Conservation (phyloP, 257 asterid genomes). For the Gardenia jasminoides region DNA sequence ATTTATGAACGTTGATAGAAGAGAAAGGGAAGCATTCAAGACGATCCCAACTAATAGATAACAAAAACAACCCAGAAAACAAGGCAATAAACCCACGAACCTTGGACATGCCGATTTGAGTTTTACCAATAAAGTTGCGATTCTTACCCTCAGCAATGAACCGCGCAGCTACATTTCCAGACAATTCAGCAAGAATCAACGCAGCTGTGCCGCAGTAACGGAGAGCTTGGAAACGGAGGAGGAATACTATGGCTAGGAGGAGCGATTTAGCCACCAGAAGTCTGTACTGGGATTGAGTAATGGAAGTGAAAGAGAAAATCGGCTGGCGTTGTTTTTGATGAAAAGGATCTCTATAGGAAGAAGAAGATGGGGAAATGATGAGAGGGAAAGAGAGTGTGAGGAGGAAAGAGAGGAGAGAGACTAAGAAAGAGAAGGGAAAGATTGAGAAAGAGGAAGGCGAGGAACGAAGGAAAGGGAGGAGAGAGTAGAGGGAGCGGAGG, state of each 20-base stretch:
- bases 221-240: constrained; percentile 80
- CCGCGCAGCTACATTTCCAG: constrained; percentile 75
- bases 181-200: constrained; percentile 81
- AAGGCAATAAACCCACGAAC: constrained; percentile 67
- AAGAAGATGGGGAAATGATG: constrained; percentile 28
- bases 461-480: constrained; percentile 86
- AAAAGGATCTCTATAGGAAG: constrained; percentile 19
- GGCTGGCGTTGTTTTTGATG: constrained; percentile 37
- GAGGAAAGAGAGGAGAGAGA: constrained; percentile 71
- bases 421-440: constrained; percentile 73
- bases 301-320: constrained; percentile 38
- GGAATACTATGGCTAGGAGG: constrained; percentile 60
- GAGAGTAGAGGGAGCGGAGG: constrained; percentile 86
- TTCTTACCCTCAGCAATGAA: constrained; percentile 54
- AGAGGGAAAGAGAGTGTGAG: constrained; percentile 48
- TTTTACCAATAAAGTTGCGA: constrained; percentile 24
- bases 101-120: constrained; percentile 41
- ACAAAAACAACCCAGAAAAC: constrained; percentile 53
- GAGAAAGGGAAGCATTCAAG: constrained; percentile 85
- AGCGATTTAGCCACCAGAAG: constrained; percentile 57
- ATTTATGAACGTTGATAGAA: constrained; percentile 49
- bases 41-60: constrained; percentile 93
- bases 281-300: constrained; percentile 51
- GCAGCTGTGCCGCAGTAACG: constrained; percentile 92
- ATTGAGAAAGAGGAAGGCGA: constrained; percentile 75